Conservation (phyloP, 2,329 filamentous ascomycete species). For the Trichoderma cornu-damae region DNA sequence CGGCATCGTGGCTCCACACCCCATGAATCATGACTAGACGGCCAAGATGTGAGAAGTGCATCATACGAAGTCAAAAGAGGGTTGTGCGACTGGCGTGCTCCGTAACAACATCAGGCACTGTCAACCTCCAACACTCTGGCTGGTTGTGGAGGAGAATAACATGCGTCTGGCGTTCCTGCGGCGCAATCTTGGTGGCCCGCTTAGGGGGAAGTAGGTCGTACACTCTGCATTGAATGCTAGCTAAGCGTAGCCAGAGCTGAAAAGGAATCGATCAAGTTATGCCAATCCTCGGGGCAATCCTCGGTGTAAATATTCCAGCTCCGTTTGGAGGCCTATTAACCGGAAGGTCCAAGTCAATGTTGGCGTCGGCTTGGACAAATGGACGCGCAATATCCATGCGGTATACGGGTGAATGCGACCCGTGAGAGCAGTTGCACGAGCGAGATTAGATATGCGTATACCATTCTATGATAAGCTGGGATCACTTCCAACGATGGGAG, state of each 20-base stretch:
- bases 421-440: not conserved
- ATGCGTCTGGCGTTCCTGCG: not conserved
- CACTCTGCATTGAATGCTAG: not conserved
- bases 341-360: not conserved
- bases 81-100: not conserved
- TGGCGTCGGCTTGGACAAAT: not conserved
- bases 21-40: not conserved
- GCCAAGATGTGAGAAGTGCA: not conserved
- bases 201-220: not conserved
- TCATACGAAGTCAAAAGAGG: not conserved
- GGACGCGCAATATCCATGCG: not conserved
- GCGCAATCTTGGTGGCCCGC: not conserved
- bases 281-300: not conserved
- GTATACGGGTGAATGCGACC: not conserved
- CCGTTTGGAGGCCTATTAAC: not conserved
- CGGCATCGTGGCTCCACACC: not conserved
- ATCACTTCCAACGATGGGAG: not conserved
- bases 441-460: not conserved
- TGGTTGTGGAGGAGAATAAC: not conserved
- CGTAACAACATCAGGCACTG: not conserved
- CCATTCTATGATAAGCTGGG: not conserved
- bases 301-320: not conserved
- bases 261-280: not conserved
- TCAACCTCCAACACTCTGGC: not conserved
- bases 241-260: not conserved